These are phyloP conservation scores for Fusarium tjaetaba DNA, from an alignment of 2,329 filamentous ascomycete species.

Conservation along the genomic window DNA sequence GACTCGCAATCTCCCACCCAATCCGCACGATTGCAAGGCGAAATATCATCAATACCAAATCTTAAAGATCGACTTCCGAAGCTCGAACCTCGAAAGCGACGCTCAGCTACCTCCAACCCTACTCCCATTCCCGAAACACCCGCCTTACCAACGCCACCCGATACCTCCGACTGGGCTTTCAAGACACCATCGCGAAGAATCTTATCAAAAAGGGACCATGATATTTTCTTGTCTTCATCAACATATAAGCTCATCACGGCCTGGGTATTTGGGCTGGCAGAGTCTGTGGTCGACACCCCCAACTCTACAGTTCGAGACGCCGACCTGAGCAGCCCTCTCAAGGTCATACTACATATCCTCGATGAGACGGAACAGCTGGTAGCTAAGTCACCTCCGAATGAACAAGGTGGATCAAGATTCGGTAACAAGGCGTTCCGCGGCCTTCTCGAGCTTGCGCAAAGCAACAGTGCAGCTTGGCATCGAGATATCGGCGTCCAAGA, in stretches of 20 bases:
- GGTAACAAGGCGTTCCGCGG: constrained; percentile 91
- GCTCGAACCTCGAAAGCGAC: constrained; percentile 71
- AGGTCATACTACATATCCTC: constrained; percentile 74
- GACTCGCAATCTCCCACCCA: constrained; percentile 35
- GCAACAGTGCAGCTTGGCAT: constrained; percentile 71
- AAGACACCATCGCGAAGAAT: constrained; percentile 79
- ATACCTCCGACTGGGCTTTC: constrained; percentile 69
- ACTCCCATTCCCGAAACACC: constrained; percentile 80
- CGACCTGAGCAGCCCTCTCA: constrained; percentile 69
- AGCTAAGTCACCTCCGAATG: constrained; percentile 77
- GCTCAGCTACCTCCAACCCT: constrained; percentile 61
- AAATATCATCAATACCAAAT: constrained; percentile 43
- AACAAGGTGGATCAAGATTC: constrained; percentile 89
- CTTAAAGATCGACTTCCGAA: constrained; percentile 70
- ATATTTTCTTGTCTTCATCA: constrained; percentile 80
- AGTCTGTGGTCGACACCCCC: constrained; percentile 78
- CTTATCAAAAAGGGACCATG: constrained; percentile 81
- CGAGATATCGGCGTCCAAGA: constrained; percentile 63
- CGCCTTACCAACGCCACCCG: constrained; percentile 73
- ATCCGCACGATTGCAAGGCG: constrained; percentile 10
- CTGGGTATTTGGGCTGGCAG: constrained; percentile 88
- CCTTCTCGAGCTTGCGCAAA: constrained; percentile 77
- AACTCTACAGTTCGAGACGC: constrained; percentile 68
- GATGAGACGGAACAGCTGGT: constrained; percentile 75
- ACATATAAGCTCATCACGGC: constrained; percentile 80